phyloP scores from a whole-genome alignment of 192 early-diverging fungal species.

The Podila epicladia region DNA sequence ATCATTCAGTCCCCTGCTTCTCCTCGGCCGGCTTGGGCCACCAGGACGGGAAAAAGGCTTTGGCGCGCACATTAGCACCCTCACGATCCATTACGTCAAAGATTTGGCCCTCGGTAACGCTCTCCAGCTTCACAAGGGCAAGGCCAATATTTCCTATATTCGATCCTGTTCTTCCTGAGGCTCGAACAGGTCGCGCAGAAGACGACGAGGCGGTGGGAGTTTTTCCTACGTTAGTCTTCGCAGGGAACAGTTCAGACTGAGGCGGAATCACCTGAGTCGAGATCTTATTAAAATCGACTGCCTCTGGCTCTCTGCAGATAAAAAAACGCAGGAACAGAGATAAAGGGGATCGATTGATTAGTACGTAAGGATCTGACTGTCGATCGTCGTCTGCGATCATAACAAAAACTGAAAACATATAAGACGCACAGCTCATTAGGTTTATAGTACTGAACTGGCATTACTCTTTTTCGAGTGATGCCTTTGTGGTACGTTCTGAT shows the following conservation, averaged over 20 bases:
- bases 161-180: slow-evolving; percentile 73
- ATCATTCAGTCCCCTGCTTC: not conserved
- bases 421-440: slow-evolving; percentile 56
- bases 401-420: not conserved
- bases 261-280: slow-evolving; percentile 32
- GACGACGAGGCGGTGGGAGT: slow-evolving; percentile 38
- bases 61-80: slow-evolving; percentile 28
- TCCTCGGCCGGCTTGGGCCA: slow-evolving; percentile 26
- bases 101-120: slow-evolving; percentile 51
- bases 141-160: slow-evolving; percentile 83
- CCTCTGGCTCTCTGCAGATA: slow-evolving; percentile 49
- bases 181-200: slow-evolving; percentile 40
- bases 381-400: slow-evolving; percentile 5
- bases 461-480: slow-evolving; percentile 90
- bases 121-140: slow-evolving; percentile 87
- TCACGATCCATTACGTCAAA: slow-evolving; percentile 52
- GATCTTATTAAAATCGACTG: slow-evolving; percentile 22
- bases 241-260: slow-evolving; percentile 32
- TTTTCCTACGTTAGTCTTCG: slow-evolving; percentile 10
- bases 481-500: slow-evolving; percentile 97
- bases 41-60: slow-evolving; percentile 48
- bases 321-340: slow-evolving; percentile 5
- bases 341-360: slow-evolving; percentile 13
- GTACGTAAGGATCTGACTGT: slow-evolving; percentile 12
- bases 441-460: slow-evolving; percentile 77